Conservation (phyloP, 2,329 filamentous ascomycete genomes). For the Colletotrichum coccodes region DNA sequence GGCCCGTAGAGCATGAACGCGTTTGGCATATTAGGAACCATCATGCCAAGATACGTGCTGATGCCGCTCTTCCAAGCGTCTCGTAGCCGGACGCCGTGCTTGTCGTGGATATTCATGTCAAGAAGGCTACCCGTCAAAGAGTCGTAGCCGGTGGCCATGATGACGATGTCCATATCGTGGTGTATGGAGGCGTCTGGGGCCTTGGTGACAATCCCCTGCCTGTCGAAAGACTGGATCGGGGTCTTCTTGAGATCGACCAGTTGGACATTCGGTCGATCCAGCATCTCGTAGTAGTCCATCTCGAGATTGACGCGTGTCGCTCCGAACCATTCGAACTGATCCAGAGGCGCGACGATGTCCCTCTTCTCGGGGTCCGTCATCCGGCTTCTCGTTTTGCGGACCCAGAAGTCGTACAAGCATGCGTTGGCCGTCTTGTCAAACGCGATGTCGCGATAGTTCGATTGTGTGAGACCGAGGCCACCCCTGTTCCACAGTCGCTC, state of each 20-base stretch:
- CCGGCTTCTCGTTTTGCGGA: not conserved
- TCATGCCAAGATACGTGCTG: constrained; percentile 37
- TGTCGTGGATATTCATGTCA: constrained; percentile 36
- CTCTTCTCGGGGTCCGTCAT: constrained; percentile 23
- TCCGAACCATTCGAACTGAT: constrained; percentile 16
- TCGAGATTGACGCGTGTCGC: constrained; percentile 4
- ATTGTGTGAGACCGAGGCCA: constrained; percentile 56
- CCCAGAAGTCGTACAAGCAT: constrained; percentile 28
- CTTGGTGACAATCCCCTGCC: constrained; percentile 6
- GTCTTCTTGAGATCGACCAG: constrained; percentile 22
- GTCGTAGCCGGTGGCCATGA: constrained; percentile 37
- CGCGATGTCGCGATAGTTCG: constrained; percentile 44
- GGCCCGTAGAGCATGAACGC: constrained; percentile 38
- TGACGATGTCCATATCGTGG: constrained; percentile 25
- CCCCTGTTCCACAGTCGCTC: constrained; percentile 55
- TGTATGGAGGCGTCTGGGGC: not conserved
- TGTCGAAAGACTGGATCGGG: constrained; percentile 3
- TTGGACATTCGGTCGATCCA: constrained; percentile 24
- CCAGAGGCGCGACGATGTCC: constrained; percentile 20
- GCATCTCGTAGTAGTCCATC: constrained; percentile 27
- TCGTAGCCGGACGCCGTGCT: constrained; percentile 26
- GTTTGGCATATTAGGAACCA: constrained; percentile 34
- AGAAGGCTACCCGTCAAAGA: constrained; percentile 35
- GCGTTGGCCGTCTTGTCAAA: constrained; percentile 14
- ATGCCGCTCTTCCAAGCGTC: constrained; percentile 34